Percentiles rank a stretch among this genome's conserved stretches.
Evolutionary conservation across 805 yeast species (phyloP).

Genomic region (Barnettozyma salicaria): DNA sequence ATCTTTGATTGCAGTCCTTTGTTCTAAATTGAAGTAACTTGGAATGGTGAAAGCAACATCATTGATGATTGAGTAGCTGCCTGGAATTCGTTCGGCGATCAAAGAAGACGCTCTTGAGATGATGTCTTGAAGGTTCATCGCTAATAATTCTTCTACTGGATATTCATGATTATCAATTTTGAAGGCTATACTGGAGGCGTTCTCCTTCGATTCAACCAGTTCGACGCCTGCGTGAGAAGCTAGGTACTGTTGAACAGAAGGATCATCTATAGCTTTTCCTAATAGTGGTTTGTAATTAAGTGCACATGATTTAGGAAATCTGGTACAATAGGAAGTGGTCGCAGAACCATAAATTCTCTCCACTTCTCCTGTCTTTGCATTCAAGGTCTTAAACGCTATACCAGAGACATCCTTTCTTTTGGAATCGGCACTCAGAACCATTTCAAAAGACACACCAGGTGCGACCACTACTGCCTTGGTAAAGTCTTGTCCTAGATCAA

Average conservation of each 20-base stretch:
- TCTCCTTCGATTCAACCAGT: conserved; percentile 34
- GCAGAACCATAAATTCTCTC: conserved; percentile 77
- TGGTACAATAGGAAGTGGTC: conserved; percentile 60
- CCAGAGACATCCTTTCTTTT: conserved; percentile 87
- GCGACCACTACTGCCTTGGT: conserved; percentile 86
- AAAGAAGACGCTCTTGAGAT: conserved; percentile 56
- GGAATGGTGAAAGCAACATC: conserved; percentile 79
- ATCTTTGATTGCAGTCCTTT: conserved; percentile 67
- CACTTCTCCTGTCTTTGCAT: conserved; percentile 37
- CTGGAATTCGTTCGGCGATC: conserved; percentile 48
- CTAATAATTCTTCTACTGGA: conserved; percentile 73
- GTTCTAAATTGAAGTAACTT: conserved; percentile 54
- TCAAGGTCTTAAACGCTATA: conserved; percentile 48
- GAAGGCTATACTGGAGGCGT: conserved; percentile 54
- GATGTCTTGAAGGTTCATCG: conserved; percentile 72
- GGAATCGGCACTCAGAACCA: conserved; percentile 83
- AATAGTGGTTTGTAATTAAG: conserved; percentile 63
- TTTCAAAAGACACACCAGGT: conserved; percentile 83
- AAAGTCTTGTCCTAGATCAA: conserved; percentile 85
- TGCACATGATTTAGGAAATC: conserved; percentile 68
- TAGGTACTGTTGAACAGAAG: conserved; percentile 41
- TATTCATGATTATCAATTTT: conserved; percentile 41
- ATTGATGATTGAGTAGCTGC: conserved; percentile 44
- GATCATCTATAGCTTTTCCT: conserved; percentile 53
- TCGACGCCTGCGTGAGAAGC: conserved; percentile 56